phyloP scores from a whole-genome alignment of 495 filamentous ascomycete genomes.

The Thozetella sp. region DNA sequence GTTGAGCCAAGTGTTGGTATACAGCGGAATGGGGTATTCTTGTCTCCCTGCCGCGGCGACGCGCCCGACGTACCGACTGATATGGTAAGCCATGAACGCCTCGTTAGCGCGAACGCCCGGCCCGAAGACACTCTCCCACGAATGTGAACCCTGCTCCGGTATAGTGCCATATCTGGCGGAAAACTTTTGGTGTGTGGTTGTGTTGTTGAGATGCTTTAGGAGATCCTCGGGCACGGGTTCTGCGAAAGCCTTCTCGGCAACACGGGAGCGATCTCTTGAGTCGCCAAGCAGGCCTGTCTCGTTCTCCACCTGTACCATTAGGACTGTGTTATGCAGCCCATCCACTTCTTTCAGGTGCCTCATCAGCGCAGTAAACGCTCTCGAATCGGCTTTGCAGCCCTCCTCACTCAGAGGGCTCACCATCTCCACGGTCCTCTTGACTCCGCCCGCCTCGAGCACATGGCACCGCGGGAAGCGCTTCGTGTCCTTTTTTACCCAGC shows the following conservation, averaged over 20 bases:
- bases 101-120: constrained; percentile 39
- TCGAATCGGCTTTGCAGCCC: constrained; percentile 31
- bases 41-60: constrained; percentile 42
- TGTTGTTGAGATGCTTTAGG: neutral
- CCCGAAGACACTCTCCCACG: constrained; percentile 44
- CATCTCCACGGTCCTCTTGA: constrained; percentile 25
- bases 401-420: constrained; percentile 36
- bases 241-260: constrained; percentile 34
- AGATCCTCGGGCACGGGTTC: constrained; percentile 35
- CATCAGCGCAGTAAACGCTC: constrained; percentile 37
- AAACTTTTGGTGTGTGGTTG: neutral
- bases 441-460: constrained; percentile 27
- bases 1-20: constrained; percentile 48
- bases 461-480: constrained; percentile 41
- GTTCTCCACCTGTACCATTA: constrained; percentile 54
- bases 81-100: constrained; percentile 53
- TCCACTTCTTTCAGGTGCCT: constrained; percentile 40
- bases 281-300: constrained; percentile 47
- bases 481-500: constrained; percentile 45
- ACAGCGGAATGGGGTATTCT: constrained; percentile 44
- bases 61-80: constrained; percentile 38
- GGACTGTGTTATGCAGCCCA: constrained; percentile 35
- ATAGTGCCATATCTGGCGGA: neutral
- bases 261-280: constrained; percentile 37
- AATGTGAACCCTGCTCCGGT: constrained; percentile 15